These are phyloP conservation scores for Beta vulgaris DNA, from an alignment of 148 eudicot species.

Conservation along the genomic window DNA sequence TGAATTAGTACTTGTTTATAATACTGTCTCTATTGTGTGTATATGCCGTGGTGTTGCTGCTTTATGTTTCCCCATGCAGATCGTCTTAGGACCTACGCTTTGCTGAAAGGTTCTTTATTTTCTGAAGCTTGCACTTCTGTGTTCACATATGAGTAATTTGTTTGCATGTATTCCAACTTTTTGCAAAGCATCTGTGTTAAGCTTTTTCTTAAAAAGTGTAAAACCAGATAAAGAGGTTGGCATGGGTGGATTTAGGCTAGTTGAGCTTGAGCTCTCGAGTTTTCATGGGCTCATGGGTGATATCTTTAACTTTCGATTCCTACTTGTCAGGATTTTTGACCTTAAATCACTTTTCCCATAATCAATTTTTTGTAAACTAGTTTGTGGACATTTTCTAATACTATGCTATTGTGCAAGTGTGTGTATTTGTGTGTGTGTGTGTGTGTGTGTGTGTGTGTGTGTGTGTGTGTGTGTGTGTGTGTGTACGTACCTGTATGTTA, in stretches of 20 bases:
- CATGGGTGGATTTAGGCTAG: not conserved
- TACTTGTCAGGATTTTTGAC: not conserved
- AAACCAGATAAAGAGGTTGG: not conserved
- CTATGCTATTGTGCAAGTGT: not conserved
- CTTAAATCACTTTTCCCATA: not conserved
- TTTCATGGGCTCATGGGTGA: not conserved
- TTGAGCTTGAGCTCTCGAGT: not conserved
- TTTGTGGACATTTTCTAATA: not conserved
- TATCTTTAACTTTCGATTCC: not conserved
- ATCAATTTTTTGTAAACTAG: not conserved
- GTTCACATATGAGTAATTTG: not conserved
- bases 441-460: not conserved
- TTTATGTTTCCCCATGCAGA: not conserved
- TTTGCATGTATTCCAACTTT: not conserved
- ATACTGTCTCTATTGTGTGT: not conserved
- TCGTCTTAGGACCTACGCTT: not conserved
- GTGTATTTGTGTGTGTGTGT: not conserved
- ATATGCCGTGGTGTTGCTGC: not conserved
- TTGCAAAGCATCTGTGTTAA: not conserved
- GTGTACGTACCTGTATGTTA: too few relatives aligned
- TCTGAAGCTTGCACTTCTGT: not conserved
- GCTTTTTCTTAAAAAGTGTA: not conserved
- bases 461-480: not conserved
- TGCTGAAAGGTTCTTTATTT: not conserved
- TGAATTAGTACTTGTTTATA: too few relatives aligned